A percentile compares a stretch with the other conserved stretches of the same genome.
Conservation (phyloP, 805 yeast species). For the Candida easanensis region DNA sequence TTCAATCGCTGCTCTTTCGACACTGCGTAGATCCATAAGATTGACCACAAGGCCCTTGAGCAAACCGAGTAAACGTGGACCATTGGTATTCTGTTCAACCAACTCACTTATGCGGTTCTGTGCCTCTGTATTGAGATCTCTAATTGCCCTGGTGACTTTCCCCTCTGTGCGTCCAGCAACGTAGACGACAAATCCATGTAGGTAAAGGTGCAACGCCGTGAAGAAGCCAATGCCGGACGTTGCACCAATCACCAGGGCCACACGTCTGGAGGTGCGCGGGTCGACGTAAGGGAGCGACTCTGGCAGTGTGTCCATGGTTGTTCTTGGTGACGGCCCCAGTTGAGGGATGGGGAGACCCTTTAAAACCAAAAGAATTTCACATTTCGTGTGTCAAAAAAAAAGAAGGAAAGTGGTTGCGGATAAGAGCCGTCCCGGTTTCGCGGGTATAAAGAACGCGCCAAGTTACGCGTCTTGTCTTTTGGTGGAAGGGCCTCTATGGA, state of each 20-base stretch:
- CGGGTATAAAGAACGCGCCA: no score
- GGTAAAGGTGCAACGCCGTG: conserved; percentile 68
- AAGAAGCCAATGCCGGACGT: conserved; percentile 79
- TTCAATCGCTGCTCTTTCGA: conserved; percentile 45
- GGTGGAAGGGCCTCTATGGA: no score
- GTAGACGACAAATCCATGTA: conserved; percentile 77
- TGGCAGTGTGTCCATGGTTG: conserved; percentile 30
- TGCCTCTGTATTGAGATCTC: conserved; percentile 56
- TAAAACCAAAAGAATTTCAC: no score
- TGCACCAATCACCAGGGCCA: conserved; percentile 79
- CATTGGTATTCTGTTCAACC: conserved; percentile 10
- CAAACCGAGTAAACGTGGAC: conserved; percentile 42
- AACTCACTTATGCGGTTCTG: conserved; percentile 14
- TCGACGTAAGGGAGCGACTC: conserved; percentile 57
- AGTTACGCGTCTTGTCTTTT: no score
- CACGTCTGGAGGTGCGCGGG: conserved; percentile 52
- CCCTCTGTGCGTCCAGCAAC: conserved; percentile 65
- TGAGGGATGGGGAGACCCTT: no score
- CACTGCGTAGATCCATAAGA: conserved; percentile 41
- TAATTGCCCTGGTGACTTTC: conserved; percentile 55
- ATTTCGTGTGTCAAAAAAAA: no score
- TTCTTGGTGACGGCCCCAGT: no score
- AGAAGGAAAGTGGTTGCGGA: no score
- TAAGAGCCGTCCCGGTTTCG: no score
- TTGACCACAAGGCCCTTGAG: conserved; percentile 54